These are phyloP conservation scores for Aspergillus jensenii DNA, from an alignment of 2,329 filamentous ascomycete species.

Conservation along the genomic window DNA sequence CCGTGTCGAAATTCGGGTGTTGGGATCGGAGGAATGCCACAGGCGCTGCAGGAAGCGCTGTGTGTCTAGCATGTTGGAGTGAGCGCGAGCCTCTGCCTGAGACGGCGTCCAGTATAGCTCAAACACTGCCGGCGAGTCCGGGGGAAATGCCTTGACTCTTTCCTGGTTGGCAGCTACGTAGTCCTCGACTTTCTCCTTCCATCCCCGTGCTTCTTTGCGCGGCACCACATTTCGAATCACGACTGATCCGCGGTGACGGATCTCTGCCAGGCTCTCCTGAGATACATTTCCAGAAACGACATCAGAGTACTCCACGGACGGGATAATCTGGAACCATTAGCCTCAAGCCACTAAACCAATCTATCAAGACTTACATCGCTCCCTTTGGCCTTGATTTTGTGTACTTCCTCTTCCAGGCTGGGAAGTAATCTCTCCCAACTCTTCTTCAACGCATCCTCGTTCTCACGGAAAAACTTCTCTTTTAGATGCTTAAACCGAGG, in stretches of 20 bases:
- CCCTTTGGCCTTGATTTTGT: slow-evolving; percentile 41
- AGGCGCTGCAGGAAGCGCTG: slow-evolving; percentile 64
- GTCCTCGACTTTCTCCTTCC: slow-evolving; percentile 64
- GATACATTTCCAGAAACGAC: slow-evolving; percentile 38
- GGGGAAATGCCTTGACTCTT: slow-evolving; percentile 60
- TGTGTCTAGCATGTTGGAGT: slow-evolving; percentile 62
- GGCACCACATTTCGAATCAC: slow-evolving; percentile 68
- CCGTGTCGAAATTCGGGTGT: slow-evolving; percentile 50
- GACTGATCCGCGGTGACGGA: slow-evolving; percentile 60
- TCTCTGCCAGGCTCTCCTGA: slow-evolving; percentile 45
- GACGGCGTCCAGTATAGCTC: slow-evolving; percentile 74
- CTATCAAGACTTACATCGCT: slow-evolving; percentile 35
- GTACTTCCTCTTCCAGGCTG: slow-evolving; percentile 41
- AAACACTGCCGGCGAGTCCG: slow-evolving; percentile 67
- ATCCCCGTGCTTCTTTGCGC: slow-evolving; percentile 60
- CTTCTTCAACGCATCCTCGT: slow-evolving; percentile 38
- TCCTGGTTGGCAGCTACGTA: slow-evolving; percentile 64
- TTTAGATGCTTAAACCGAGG: slow-evolving; percentile 45
- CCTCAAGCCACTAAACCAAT: not conserved
- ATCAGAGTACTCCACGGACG: slow-evolving; percentile 43
- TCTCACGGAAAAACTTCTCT: slow-evolving; percentile 35
- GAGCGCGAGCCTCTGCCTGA: slow-evolving; percentile 66
- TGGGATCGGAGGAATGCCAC: slow-evolving; percentile 59
- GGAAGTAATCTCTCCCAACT: slow-evolving; percentile 46
- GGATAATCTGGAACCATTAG: slow-evolving; percentile 37